Percentiles rank a stretch among this genome's conserved stretches.
Evolutionary conservation across 2,329 filamentous ascomycete genomes (phyloP).

Genomic region (Sordariomycetes sp.): DNA sequence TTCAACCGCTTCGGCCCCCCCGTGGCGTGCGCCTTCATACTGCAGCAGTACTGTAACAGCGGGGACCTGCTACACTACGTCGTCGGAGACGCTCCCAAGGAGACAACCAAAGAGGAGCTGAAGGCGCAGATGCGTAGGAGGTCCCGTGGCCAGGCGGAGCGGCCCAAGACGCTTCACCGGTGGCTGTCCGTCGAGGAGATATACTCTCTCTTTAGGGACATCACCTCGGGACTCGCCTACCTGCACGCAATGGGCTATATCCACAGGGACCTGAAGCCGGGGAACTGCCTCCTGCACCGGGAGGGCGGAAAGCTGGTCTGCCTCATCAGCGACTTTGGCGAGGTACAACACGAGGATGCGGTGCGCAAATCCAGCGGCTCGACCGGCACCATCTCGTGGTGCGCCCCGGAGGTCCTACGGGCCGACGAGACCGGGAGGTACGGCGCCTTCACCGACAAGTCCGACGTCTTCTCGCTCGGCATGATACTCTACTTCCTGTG

Average conservation of each 20-base stretch:
- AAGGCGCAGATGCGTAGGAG: constrained; percentile 77
- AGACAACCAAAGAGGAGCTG: constrained; percentile 66
- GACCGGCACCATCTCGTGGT: constrained; percentile 95
- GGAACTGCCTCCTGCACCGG: constrained; percentile 80
- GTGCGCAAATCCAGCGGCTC: constrained; percentile 81
- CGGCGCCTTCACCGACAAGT: constrained; percentile 93
- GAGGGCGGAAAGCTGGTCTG: constrained; percentile 61
- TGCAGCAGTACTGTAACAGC: constrained; percentile 94
- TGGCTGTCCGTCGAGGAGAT: constrained; percentile 72
- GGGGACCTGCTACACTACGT: constrained; percentile 86
- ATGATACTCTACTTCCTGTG: constrained; percentile 99
- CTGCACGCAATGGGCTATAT: constrained; percentile 88
- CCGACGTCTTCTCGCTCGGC: constrained; percentile 93
- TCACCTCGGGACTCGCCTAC: constrained; percentile 82
- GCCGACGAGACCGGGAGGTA: constrained; percentile 56
- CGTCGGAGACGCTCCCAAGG: constrained; percentile 49
- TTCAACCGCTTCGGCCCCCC: constrained; percentile 79
- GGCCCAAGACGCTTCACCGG: constrained; percentile 35
- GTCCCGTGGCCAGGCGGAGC: constrained; percentile 64
- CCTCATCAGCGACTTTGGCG: constrained; percentile 93
- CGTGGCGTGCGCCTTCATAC: constrained; percentile 89
- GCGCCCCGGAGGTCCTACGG: constrained; percentile 82
- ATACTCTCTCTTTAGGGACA: constrained; percentile 91
- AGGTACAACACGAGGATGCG: constrained; percentile 76
- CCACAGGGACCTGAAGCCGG: constrained; percentile 89